A percentile compares a stretch with the other conserved stretches of the same genome.
These are phyloP conservation scores for Sclerotinia minor DNA, from an alignment of 2,329 filamentous ascomycete species.

Conservation along the genomic window DNA sequence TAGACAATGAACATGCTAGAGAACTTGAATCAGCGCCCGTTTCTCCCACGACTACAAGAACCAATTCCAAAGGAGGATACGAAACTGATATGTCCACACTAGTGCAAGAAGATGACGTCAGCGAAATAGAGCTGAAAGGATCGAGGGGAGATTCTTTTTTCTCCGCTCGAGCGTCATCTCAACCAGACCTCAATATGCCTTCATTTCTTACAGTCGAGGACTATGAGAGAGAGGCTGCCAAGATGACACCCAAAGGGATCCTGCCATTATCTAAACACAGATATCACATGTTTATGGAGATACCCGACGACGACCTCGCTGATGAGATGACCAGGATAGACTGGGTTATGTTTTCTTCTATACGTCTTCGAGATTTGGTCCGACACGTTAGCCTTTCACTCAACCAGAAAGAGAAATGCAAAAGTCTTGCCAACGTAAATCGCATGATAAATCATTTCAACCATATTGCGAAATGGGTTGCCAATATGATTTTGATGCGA, in stretches of 20 bases:
- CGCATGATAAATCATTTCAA: conserved; percentile 95
- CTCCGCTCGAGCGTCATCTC: conserved; percentile 34
- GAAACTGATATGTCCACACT: conserved; percentile 13
- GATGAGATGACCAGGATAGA: conserved; percentile 93
- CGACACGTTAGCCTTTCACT: conserved; percentile 80
- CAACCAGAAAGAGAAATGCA: conserved; percentile 71
- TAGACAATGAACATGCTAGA: conserved; percentile 36
- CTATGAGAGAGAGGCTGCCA: conserved; percentile 75
- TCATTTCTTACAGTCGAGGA: conserved; percentile 68
- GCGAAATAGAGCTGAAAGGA: conserved; percentile 35
- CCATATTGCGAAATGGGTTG: conserved; percentile 78
- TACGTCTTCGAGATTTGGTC: conserved; percentile 87
- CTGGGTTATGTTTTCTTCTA: conserved; percentile 97
- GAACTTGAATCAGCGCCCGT: conserved; percentile 30
- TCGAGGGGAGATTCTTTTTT: conserved; percentile 34
- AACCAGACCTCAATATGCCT: conserved; percentile 33
- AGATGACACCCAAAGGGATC: conserved; percentile 67
- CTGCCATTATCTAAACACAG: conserved; percentile 78
- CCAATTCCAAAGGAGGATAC: conserved; percentile 25
- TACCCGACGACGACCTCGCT: conserved; percentile 80
- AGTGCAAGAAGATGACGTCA: conserved; percentile 27
- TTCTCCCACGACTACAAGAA: conserved; percentile 32
- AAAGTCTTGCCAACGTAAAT: conserved; percentile 80
- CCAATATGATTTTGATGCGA: conserved; percentile 80
- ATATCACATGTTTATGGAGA: conserved; percentile 88